These are phyloP conservation scores for Epithele typhae DNA, from an alignment of 768 basidiomycete genomes.

Conservation along the genomic window DNA sequence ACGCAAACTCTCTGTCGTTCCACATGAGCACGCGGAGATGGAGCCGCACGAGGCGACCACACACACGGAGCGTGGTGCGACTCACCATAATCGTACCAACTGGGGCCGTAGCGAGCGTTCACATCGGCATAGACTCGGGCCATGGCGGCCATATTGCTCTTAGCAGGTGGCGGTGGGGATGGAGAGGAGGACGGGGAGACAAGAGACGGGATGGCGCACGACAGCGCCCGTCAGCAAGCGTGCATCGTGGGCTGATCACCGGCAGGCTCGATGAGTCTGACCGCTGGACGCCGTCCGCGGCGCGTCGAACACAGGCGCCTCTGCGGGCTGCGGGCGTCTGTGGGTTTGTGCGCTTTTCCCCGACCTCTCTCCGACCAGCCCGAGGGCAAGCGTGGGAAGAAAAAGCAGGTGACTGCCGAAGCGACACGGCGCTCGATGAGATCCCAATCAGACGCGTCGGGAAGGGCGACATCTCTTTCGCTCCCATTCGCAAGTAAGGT, in stretches of 20 bases:
- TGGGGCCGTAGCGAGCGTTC: slow-evolving; percentile 77
- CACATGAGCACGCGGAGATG: neutral
- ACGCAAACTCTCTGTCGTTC: slow-evolving; percentile 72
- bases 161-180: slow-evolving; percentile 18
- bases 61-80: no score
- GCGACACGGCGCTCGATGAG: slow-evolving; percentile 1
- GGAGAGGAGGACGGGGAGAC: neutral
- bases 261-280: slow-evolving; percentile 2
- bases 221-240: slow-evolving; percentile 10
- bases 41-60: neutral
- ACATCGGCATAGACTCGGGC: slow-evolving; percentile 87
- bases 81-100: slow-evolving; percentile 95
- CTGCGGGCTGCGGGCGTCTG: no score
- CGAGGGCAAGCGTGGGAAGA: no score
- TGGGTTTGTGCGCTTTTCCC: no score
- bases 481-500: neutral
- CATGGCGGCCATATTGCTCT: slow-evolving; percentile 39
- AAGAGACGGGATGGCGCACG: slow-evolving; percentile 2
- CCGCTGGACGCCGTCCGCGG: slow-evolving; percentile 1
- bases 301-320: neutral
- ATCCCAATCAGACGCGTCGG: neutral
- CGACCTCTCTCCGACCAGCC: no score
- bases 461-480: neutral
- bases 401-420: neutral
- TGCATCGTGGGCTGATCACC: slow-evolving; percentile 12